phyloP scores from a whole-genome alignment of 371 early-diverging fungal species.

The Furculomyces boomerangus region DNA sequence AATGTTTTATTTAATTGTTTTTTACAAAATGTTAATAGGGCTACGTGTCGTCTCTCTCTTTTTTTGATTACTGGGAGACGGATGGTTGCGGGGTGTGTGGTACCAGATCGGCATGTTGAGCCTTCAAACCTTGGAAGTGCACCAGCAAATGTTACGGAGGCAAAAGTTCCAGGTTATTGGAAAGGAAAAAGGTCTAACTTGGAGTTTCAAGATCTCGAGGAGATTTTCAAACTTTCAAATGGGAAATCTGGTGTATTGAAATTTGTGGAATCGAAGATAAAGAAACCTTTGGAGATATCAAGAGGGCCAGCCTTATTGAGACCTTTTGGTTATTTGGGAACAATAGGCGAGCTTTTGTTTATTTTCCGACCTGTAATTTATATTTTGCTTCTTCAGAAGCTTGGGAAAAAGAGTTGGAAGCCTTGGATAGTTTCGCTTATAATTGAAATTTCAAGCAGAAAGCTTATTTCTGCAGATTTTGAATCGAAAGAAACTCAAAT shows the following conservation, averaged over 20 bases:
- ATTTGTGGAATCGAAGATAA: slow-evolving; percentile 40
- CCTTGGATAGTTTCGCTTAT: slow-evolving; percentile 71
- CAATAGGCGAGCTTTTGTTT: slow-evolving; percentile 57
- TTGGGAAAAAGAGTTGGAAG: slow-evolving; percentile 56
- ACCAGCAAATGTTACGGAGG: neutral
- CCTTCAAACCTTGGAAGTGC: slow-evolving; percentile 24
- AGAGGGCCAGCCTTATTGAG: slow-evolving; percentile 39
- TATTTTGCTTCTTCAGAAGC: slow-evolving; percentile 53
- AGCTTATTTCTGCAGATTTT: slow-evolving; percentile 15
- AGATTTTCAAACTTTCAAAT: slow-evolving; percentile 19
- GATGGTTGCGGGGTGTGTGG: slow-evolving; percentile 42
- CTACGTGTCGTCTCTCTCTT: slow-evolving; percentile 33
- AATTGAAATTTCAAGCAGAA: slow-evolving; percentile 42
- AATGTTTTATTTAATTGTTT: too few relatives aligned
- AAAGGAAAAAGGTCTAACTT: slow-evolving; percentile 31
- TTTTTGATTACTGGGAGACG: slow-evolving; percentile 37
- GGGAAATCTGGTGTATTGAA: slow-evolving; percentile 34
- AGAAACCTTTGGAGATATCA: slow-evolving; percentile 31
- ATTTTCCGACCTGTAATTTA: slow-evolving; percentile 73
- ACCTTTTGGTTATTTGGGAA: slow-evolving; percentile 30
- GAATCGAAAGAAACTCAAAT: slow-evolving; percentile 11
- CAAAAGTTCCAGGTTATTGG: slow-evolving; percentile 16
- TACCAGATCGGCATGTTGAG: slow-evolving; percentile 55
- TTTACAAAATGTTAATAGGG: too few relatives aligned
- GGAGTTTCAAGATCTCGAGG: slow-evolving; percentile 26